phyloP scores from a whole-genome alignment of 352 stramenopile genomes.

The Aphanomyces astaci region DNA sequence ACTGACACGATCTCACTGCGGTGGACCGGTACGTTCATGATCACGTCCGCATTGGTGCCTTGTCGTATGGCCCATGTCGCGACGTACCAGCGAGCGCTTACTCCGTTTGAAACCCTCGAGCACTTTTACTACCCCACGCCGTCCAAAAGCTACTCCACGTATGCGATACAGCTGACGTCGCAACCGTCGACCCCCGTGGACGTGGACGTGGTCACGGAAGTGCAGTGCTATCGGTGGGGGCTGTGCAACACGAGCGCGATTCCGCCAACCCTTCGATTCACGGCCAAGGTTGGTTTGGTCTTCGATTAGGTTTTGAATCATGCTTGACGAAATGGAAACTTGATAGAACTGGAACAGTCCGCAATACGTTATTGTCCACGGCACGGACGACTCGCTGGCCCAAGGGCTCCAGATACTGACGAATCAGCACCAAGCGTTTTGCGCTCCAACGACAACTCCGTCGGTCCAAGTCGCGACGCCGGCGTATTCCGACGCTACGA shows the following conservation, averaged over 20 bases:
- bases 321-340: background rate
- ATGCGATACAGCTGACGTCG: slow-evolving; percentile 38
- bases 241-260: slow-evolving; percentile 53
- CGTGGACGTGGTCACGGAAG: slow-evolving; percentile 42
- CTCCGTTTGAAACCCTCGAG: slow-evolving; percentile 37
- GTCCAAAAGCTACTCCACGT: slow-evolving; percentile 42
- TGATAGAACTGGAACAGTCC: slow-evolving; percentile 17
- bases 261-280: slow-evolving; percentile 36
- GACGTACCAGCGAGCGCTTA: slow-evolving; percentile 46
- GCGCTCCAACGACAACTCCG: background rate
- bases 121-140: slow-evolving; percentile 59
- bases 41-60: background rate
- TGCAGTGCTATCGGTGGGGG: slow-evolving; percentile 59
- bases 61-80: slow-evolving; percentile 31
- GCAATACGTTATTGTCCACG: slow-evolving; percentile 18
- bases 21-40: background rate
- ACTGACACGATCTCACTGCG: background rate
- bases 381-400: slow-evolving; percentile 16
- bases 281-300: slow-evolving; percentile 25
- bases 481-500: background rate
- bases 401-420: slow-evolving; percentile 4
- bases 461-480: slow-evolving; percentile 1
- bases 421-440: background rate
- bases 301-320: no score
- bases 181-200: slow-evolving; percentile 42